Evolutionary conservation across 768 basidiomycete species (phyloP), one percentile per base, ranked within the genome.

Genomic region (Phlegmacium glaucopus): DNA sequence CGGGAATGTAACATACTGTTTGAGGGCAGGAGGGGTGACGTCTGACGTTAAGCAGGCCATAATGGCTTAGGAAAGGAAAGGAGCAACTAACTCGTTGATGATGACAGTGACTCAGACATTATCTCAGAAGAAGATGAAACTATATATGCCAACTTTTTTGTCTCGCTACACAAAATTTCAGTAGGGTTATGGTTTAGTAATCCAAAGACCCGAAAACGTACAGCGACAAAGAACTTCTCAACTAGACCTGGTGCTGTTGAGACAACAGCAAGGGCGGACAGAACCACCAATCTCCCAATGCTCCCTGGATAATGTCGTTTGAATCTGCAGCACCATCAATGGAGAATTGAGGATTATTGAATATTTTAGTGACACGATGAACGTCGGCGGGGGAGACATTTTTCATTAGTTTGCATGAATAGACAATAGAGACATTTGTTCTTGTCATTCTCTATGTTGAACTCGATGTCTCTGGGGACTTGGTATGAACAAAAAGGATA

Each of bases 381-480:
- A 69, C 62, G 26, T 67, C 65, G 5, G 64, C 61, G 8, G 67
- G 65, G 1, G 37, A 15, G 41, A 57, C 54, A 13, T 22, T 45
- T n/a, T 32, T 59, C 59, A 13, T 42, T 45, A 30, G 42, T 36
- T n/a, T 55, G 39, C 8, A 50, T 52, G 39, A 54, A 52, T 1
- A 57, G 48, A 7, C 55, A 48, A 12, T 54, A 54, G 9, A 57
- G 65, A 57, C 79, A 81, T 7, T 69, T 62, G 4, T 74, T 64
- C 42, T 62, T 60, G 58, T 81, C 78, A 29, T 76, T 76, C 59
- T 79, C 77, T 10, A 82, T 61, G 51, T 82, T 79, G 50, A 80
- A 81, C 50, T 79, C 79, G 39, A 75, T 64, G 53, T 82, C 80
- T 44, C 79, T 82, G 49, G n/a, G n/a, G n/a, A n/a, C n/a, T n/a